Conservation (phyloP, 768 basidiomycete genomes). For the Dictyophora rubrovolvata region DNA sequence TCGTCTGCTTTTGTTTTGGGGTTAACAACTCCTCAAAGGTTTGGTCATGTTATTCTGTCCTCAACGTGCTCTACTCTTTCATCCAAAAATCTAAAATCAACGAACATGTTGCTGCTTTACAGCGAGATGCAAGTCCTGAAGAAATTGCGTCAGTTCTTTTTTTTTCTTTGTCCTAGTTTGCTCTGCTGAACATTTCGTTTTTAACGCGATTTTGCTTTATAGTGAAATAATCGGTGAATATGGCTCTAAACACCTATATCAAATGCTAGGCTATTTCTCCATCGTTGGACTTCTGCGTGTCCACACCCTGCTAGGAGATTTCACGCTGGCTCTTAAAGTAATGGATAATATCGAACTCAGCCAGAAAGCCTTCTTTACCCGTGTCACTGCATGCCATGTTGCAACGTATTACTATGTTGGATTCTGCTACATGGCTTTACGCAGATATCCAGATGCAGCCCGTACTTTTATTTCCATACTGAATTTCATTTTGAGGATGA, state of each 20-base stretch:
- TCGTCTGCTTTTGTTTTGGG: background rate
- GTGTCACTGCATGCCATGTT: constrained; percentile 95
- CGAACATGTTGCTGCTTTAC: constrained; percentile 79
- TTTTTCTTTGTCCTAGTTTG: no score
- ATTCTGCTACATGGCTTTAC: constrained; percentile 92
- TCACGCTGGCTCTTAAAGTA: constrained; percentile 86
- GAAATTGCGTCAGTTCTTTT: constrained; percentile 78
- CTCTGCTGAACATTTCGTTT: no score
- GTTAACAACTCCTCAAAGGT: constrained; percentile 37
- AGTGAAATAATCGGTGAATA: constrained; percentile 89
- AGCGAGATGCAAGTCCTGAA: constrained; percentile 68
- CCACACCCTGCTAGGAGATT: constrained; percentile 92
- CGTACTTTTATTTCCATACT: constrained; percentile 86
- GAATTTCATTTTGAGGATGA: constrained; percentile 93
- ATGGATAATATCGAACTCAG: constrained; percentile 91
- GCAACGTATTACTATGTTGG: constrained; percentile 93
- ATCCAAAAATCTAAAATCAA: constrained; percentile 96
- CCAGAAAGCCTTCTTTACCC: constrained; percentile 86
- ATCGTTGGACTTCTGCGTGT: constrained; percentile 92
- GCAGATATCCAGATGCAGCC: constrained; percentile 91
- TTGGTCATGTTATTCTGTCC: constrained; percentile 96
- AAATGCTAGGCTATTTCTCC: constrained; percentile 94
- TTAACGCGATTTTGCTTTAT: constrained; percentile 2
- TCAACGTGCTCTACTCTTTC: constrained; percentile 96
- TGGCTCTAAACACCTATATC: constrained; percentile 80